These are phyloP conservation scores for Cryptococcus sp. DNA, from an alignment of 1,284 basidiomycete species.

Conservation along the genomic window DNA sequence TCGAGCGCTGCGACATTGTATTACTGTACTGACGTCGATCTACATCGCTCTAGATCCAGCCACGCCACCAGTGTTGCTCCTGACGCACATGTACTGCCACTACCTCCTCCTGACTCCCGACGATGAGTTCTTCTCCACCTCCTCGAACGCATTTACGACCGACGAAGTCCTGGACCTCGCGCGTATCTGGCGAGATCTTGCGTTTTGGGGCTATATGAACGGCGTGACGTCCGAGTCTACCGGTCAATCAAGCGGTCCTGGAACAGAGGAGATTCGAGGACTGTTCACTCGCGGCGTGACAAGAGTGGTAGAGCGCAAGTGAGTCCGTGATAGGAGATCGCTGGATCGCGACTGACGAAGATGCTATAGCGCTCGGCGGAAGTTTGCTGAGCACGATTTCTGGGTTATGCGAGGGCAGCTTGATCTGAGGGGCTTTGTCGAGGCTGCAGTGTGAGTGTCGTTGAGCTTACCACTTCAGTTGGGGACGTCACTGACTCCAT, in stretches of 20 bases:
- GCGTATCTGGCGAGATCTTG: conserved; percentile 50
- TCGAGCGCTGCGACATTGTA: conserved; percentile 22
- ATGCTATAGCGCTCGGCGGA: conserved; percentile 71
- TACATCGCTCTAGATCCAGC: conserved; percentile 29
- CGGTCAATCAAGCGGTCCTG: conserved; percentile 23
- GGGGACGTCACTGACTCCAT: neutral
- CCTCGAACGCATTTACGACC: conserved; percentile 69
- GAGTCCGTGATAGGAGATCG: conserved; percentile 41
- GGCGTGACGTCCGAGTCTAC: conserved; percentile 40
- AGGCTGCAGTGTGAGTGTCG: conserved; percentile 80
- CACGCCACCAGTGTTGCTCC: conserved; percentile 73
- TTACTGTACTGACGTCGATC: conserved; percentile 9
- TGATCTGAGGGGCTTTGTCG: conserved; percentile 82
- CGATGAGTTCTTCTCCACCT: conserved; percentile 83
- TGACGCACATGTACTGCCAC: conserved; percentile 81
- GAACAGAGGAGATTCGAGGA: conserved; percentile 65
- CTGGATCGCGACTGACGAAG: neutral
- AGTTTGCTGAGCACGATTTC: conserved; percentile 76
- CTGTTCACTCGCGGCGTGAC: conserved; percentile 74
- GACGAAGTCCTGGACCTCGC: conserved; percentile 69
- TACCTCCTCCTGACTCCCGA: conserved; percentile 89
- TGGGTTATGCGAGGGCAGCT: conserved; percentile 75
- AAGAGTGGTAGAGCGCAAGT: conserved; percentile 84
- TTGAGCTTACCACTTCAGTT: too few relatives aligned
- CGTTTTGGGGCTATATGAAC: conserved; percentile 50